Base-by-base conservation (phyloP, 768 basidiomycete species). In the Auriscalpium microsporum region DNA sequence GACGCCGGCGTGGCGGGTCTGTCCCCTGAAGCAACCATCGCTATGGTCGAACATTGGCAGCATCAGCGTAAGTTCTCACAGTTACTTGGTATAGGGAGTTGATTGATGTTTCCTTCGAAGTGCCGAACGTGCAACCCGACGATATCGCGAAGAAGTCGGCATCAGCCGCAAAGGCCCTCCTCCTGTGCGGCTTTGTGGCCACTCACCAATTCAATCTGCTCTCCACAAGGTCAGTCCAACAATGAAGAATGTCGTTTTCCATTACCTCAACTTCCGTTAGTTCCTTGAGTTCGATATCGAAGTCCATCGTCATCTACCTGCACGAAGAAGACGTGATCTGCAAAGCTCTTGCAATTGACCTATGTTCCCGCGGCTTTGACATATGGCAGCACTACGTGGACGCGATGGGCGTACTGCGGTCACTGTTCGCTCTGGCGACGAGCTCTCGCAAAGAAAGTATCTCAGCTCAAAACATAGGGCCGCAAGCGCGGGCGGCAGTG, bases 311-410 rank as follows among this genome's bases (percentile, higher is more conserved):
- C 0, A 61, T 85, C 9, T 94, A 87, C 63, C 75, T 99, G 11
- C 79, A 90, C 53, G 85, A 90, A 56, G 83, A 87, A 49, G 72
- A 76, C 8, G 83, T 84, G 0, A 74, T 74, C 1, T 80, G 89
- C 66, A 75, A 86, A 8, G 74, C 81, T 4, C 74, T 94, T 11
- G 92, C 90, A 0, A 84, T 96, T 59, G 95, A 98, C 64, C 75
- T 97, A 10, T 93, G 90, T 62, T 86, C 89, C 1, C 83, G 89
- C 46, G 95, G 95, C 0, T 98, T 97, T 66, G 80, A 86, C 46
- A 83, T 94, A 49, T 98, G 94, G 94, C 93, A 96, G 64, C 84
- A 92, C 61, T 93, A 94, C 62, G 78, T 94, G 56, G 94, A 98
- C 61, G 82, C 93, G 0, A 87, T 93, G 75, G 85, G 86, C 56